Evolutionary conservation across 306 rosid species (phyloP).

Genomic region (Abrus precatorius): DNA sequence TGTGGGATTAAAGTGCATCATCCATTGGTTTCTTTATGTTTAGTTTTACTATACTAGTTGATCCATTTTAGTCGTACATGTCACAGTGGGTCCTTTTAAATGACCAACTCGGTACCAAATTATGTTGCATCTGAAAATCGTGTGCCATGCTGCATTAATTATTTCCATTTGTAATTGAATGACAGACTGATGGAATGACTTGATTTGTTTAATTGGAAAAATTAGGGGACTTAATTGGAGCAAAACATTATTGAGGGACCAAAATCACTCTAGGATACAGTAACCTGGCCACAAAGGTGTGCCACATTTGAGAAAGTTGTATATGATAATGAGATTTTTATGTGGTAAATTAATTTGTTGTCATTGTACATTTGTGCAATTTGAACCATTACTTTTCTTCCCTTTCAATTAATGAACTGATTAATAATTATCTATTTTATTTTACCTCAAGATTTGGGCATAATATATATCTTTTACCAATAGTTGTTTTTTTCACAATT

Average conservation of each 20-base stretch:
- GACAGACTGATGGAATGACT: neutral
- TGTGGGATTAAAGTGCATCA: neutral
- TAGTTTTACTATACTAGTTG: neutral
- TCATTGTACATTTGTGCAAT: neutral
- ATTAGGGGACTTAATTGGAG: neutral
- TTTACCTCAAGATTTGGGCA: neutral
- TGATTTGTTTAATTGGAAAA: neutral
- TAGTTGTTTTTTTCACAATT: constrained; percentile 27
- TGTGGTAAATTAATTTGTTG: neutral
- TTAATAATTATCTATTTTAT: neutral
- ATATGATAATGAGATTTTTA: constrained; percentile 2
- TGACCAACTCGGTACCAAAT: neutral
- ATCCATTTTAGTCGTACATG: neutral
- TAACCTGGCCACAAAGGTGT: constrained; percentile 1
- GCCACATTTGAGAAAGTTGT: constrained; percentile 16
- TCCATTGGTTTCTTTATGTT: neutral
- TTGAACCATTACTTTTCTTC: neutral
- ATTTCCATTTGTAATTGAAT: neutral
- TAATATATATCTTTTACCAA: neutral
- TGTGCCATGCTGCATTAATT: neutral
- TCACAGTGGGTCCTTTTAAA: neutral
- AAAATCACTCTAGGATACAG: neutral
- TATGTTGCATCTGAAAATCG: neutral
- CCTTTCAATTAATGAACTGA: neutral
- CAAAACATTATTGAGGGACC: neutral